Conservation (phyloP, 1,284 basidiomycete genomes). For the Irpex rosettiformis region DNA sequence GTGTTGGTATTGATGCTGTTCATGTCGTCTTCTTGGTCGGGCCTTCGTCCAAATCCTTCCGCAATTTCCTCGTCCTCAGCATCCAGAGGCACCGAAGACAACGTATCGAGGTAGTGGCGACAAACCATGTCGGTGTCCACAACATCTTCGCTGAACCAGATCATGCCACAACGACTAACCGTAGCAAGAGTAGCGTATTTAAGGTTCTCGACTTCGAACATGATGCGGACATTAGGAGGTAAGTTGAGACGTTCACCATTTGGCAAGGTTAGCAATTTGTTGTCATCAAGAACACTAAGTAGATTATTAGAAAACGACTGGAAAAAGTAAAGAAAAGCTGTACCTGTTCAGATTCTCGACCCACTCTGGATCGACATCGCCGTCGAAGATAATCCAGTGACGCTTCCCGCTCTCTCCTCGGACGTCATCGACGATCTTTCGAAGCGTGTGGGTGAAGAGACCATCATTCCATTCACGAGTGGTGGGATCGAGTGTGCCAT, state of each 20-base stretch:
- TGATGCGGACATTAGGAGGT: constrained; percentile 95
- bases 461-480: constrained; percentile 99
- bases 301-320: no score
- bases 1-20: constrained; percentile 67
- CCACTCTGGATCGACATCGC: constrained; percentile 99
- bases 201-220: constrained; percentile 99
- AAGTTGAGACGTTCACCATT: constrained; percentile 98
- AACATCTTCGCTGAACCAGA: constrained; percentile 99
- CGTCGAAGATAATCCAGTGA: constrained; percentile 99
- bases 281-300: constrained; percentile 98
- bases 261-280: constrained; percentile 95
- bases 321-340: no score
- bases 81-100: constrained; percentile 79
- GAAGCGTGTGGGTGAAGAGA: constrained; percentile 94
- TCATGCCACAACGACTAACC: constrained; percentile 99
- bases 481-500: constrained; percentile 95
- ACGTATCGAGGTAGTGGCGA: constrained; percentile 80
- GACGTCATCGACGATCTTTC: constrained; percentile 98
- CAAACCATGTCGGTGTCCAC: constrained; percentile 92
- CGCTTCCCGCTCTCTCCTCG: constrained; percentile 95
- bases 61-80: constrained; percentile 84
- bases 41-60: constrained; percentile 59
- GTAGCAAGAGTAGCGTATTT: constrained; percentile 97
- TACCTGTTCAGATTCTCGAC: constrained; percentile 99
- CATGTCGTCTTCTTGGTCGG: constrained; percentile 51